Evolutionary conservation across 2,329 filamentous ascomycete species (phyloP), one percentile per base, ranked within the genome.

Genomic region (Trichoderma sp.): DNA sequence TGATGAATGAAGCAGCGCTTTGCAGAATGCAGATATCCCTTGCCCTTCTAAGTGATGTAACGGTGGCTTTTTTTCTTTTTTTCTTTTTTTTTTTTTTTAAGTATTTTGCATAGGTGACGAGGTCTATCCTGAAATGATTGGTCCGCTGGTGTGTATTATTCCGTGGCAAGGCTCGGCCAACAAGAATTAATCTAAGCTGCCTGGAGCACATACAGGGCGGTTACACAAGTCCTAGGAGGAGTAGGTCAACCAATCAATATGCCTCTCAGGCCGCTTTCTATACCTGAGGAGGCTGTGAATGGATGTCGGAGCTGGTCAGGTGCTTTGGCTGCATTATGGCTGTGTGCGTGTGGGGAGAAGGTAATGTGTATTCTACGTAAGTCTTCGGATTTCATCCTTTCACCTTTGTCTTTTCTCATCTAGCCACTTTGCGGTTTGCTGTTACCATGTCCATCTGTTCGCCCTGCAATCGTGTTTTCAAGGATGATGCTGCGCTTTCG

Each of bases 1-100:
- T 34, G 45, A 57, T 59, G 59, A 68, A 68, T 67, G 65, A 54
- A 67, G 65, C 65, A 61, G 66, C 50, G 66, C 59, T 68, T 64
- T 68, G 42, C 42, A 68, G 34, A 64, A 27, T 17, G 3, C 4
- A 15, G 32, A 19, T 42, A 17, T 64, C n/a, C 9, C 27, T 6
- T 56, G 9, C 27, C 19, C 2, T n/a, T 19, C 27, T 19, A 15
- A 48, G 6, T 39, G 27, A 52, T 22, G 60, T 42, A 48, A 54
- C 29, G 42, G 60, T 64, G 42, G 22, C 34, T 58, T 53, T n/a
- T n/a, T n/a, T n/a, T n/a, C n/a, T n/a, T n/a, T n/a, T n/a, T n/a
- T n/a, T n/a, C n/a, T n/a, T n/a, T n/a, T n/a, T n/a, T n/a, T n/a
- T n/a, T n/a, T n/a, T n/a, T n/a, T 39, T 39, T 39, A 29, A 39